These are phyloP conservation scores for Prototheca wickerhamii DNA, from an alignment of 163 green algal genomes.

Conservation along the genomic window DNA sequence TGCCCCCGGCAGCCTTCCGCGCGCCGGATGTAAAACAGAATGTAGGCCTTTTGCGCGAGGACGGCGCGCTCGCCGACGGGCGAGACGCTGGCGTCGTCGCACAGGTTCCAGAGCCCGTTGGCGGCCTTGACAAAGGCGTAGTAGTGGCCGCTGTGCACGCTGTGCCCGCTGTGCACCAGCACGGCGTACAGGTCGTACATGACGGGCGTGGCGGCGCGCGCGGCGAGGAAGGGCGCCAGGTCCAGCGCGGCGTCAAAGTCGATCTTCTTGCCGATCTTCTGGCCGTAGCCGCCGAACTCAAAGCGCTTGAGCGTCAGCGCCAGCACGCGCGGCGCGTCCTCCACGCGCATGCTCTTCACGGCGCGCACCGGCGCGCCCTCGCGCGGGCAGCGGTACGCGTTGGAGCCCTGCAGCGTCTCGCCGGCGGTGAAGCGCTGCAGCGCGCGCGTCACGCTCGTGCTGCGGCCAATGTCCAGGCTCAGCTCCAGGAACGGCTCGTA, in stretches of 20 bases:
- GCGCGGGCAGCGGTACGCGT: conserved; percentile 73
- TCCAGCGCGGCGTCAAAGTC: conserved; percentile 69
- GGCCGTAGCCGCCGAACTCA: conserved; percentile 58
- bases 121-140: conserved; percentile 73
- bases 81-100: conserved; percentile 69
- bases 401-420: conserved; percentile 76
- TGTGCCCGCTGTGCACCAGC: conserved; percentile 85
- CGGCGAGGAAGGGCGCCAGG: conserved; percentile 67
- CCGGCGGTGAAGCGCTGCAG: conserved; percentile 73
- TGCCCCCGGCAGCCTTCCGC: conserved; percentile 3
- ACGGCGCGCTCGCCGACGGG: conserved; percentile 58
- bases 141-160: conserved; percentile 90
- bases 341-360: conserved; percentile 38
- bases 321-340: conserved; percentile 51
- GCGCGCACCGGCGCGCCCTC: conserved; percentile 49
- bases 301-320: conserved; percentile 78
- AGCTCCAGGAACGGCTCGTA: conserved; percentile 89
- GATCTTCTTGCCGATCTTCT: conserved; percentile 70
- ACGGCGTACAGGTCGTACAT: conserved; percentile 88
- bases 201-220: conserved; percentile 11
- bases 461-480: conserved; percentile 71
- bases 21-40: conserved; percentile 88
- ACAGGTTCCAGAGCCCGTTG: conserved; percentile 73
- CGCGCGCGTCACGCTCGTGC: conserved; percentile 30
- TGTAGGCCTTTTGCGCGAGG: conserved; percentile 84